Evolutionary conservation across 208 protist species (phyloP), one percentile per base, ranked within the genome.

Genomic region (Porcisia hertigi): DNA sequence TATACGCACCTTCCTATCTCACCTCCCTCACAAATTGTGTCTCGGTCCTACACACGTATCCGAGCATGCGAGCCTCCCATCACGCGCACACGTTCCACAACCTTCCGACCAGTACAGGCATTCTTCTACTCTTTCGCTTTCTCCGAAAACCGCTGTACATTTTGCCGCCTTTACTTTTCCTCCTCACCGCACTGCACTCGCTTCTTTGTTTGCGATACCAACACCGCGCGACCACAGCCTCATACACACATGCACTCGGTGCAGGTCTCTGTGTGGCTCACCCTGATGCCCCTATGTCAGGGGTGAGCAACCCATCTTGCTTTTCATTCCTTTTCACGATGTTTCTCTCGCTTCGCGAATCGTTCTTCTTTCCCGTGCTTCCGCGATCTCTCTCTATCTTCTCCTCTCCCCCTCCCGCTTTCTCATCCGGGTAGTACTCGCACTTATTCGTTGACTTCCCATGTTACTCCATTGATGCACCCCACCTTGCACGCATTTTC

Each of bases 371-470:
- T 39, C 39, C 25, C 47, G 34, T 67, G 39, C 1, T 11, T 67
- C 30, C 14, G 36, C 47, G 16, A 1, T 69, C n/a, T 18, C 25
- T 71, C 30, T 7, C 14, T 47, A 7, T 30, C 30, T 30, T 0
- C 30, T 30, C 30, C 30, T 30, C 30, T 30, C 30, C 30, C 30
- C 30, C 30, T 30, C 30, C 30, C 30, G 30, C 30, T 53, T 43
- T 62, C 0, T 73, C 54, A 39, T 54, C 55, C 39, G 39, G 30
- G 30, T 20, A 9, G 14, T 36, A 18, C 45, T 74, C 47, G 39
- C 5, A 60, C 82, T 73, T 16, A 70, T 52, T 60, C 20, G 43
- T 41, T 47, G 30, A 72, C 52, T 25, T 23, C 20, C 47, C 75
- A 8, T 25, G 36, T 6, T 1, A 25, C 9, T 18, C 20, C 69